Base-by-base conservation (phyloP, 164 flowering plant species). In the Umbilicus rupestris region DNA sequence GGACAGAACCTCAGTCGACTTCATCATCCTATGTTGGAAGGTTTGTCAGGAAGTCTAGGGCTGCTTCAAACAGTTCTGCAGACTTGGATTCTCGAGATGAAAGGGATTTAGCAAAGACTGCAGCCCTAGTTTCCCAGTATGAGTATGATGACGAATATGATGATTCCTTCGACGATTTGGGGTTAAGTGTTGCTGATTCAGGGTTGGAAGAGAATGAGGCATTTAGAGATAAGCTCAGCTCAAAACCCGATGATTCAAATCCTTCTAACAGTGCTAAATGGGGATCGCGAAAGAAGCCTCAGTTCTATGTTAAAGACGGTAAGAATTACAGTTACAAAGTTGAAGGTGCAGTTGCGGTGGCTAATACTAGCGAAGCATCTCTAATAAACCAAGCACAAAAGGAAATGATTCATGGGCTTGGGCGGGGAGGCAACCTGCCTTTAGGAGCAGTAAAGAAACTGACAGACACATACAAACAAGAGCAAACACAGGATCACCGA, bases 111-210 rank as follows among this genome's bases (percentile, higher is more conserved):
- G 77, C 68, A 9, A 87, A 67, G 64, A 76, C 78, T 63, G 80
- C 80, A 11, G 83, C 82, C 45, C 75, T 90, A 17, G 66, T 75
- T 59, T 79, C 90, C 33, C 93, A 85, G 64, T 84, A 77, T 8
- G 97, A 94, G 72, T 95, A 95, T 68, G 98, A 95, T 71, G 99
- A 95, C 68, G 99, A 95, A 74, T 95, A 95, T 73, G 99, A 95
- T 70, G 99, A 95, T 68, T 95, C 97, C 16, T 89, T 89, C 75
- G 98, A 94, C 77, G 98, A 94, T 70, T 69, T 94, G 64, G 98
- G 98, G 64, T 66, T 91, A 66, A 89, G 83, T 64, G 79, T 87
- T 55, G 87, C 66, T 33, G 98, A 89, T 52, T 74, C 93, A 10
- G 87, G 86, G 20, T 63, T 76, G 15, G 96, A 84, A 62, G 97